phyloP scores from a whole-genome alignment of 768 basidiomycete genomes.

The Podaxis carcinomalis region DNA sequence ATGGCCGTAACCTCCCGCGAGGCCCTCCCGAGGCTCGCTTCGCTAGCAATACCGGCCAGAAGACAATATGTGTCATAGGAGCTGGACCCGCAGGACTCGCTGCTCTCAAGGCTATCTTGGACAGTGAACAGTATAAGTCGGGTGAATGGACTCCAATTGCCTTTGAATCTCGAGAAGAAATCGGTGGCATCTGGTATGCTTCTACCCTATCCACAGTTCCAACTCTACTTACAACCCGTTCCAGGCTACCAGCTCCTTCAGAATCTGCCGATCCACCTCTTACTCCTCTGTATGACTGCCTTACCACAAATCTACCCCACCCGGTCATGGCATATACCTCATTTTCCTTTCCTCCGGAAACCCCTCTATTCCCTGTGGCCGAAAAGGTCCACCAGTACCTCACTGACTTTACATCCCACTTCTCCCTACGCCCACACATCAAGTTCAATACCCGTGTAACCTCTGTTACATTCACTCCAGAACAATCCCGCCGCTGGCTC shows the following conservation, averaged over 20 bases:
- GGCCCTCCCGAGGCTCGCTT: background rate
- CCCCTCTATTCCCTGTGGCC: constrained; percentile 65
- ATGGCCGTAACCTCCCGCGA: background rate
- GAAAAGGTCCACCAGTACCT: constrained; percentile 65
- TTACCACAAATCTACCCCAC: constrained; percentile 81
- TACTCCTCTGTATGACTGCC: constrained; percentile 73
- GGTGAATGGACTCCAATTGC: constrained; percentile 61
- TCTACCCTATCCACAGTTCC: background rate
- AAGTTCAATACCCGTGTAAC: constrained; percentile 56
- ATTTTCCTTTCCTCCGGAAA: constrained; percentile 66
- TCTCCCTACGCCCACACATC: constrained; percentile 58
- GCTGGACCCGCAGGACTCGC: constrained; percentile 75
- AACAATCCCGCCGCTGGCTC: constrained; percentile 36
- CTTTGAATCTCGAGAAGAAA: constrained; percentile 59
- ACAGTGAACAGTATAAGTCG: constrained; percentile 50
- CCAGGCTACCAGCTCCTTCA: constrained; percentile 51
- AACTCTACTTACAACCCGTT: background rate
- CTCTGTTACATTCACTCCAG: constrained; percentile 33
- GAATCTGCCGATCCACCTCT: constrained; percentile 47
- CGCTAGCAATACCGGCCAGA: constrained; percentile 6
- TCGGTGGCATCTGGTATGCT: constrained; percentile 78
- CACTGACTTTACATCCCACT: constrained; percentile 57
- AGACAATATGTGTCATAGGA: constrained; percentile 65
- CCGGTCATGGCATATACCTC: constrained; percentile 68
- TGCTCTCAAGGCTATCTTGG: constrained; percentile 58